Conservation (phyloP, 345 rosid species). For the Ailanthus altissimus region DNA sequence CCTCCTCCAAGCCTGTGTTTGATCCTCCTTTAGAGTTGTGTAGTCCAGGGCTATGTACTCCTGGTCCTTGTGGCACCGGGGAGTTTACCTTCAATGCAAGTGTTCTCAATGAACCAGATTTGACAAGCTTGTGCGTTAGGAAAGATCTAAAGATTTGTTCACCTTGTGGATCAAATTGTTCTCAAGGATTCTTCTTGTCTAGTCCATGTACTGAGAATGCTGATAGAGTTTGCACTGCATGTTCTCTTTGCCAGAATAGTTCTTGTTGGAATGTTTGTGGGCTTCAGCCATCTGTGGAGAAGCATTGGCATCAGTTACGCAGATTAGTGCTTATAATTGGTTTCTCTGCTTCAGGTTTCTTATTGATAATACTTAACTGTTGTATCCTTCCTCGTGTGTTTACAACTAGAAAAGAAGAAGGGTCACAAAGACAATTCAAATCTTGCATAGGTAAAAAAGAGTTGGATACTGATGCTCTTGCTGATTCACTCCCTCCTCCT, state of each 20-base stretch:
- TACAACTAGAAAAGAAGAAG: slow-evolving; percentile 40
- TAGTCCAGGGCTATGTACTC: slow-evolving; percentile 78
- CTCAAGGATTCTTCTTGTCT: slow-evolving; percentile 76
- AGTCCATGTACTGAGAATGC: slow-evolving; percentile 65
- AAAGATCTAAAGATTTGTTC: slow-evolving; percentile 70
- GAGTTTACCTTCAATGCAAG: slow-evolving; percentile 91
- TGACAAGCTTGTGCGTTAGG: slow-evolving; percentile 67
- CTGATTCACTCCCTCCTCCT: slow-evolving; percentile 39
- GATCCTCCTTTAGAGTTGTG: slow-evolving; percentile 86
- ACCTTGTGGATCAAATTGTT: slow-evolving; percentile 77
- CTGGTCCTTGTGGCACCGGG: slow-evolving; percentile 49
- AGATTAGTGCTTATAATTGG: slow-evolving; percentile 49
- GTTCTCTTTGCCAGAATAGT: slow-evolving; percentile 95
- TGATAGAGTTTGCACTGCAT: slow-evolving; percentile 74
- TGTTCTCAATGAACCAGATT: slow-evolving; percentile 66
- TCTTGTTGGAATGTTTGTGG: slow-evolving; percentile 72
- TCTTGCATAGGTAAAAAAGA: slow-evolving; percentile 64
- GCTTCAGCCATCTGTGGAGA: slow-evolving; percentile 41
- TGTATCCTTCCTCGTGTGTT: slow-evolving; percentile 50
- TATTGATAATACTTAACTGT: slow-evolving; percentile 49
- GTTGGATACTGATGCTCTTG: slow-evolving; percentile 41
- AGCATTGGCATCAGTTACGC: slow-evolving; percentile 48
- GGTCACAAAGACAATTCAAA: slow-evolving; percentile 40
- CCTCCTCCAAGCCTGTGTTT: slow-evolving; percentile 43
- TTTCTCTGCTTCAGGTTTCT: slow-evolving; percentile 42